Conservation (phyloP, 306 rosid genomes). For the Corylus americana region DNA sequence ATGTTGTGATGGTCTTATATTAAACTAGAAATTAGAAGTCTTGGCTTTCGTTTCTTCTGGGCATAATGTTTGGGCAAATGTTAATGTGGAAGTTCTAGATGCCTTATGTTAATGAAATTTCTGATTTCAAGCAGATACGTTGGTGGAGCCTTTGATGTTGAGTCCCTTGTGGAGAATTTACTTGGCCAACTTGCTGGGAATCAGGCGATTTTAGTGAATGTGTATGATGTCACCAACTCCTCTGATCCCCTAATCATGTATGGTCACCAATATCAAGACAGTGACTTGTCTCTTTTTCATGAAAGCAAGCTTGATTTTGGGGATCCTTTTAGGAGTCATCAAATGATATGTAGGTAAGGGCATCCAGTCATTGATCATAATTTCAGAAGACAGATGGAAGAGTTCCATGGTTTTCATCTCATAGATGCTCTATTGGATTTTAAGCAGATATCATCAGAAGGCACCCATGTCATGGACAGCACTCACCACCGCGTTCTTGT, state of each 20-base stretch:
- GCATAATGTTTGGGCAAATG: conserved; percentile 4
- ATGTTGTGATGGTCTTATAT: background rate
- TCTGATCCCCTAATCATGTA: conserved; percentile 80
- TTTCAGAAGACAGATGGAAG: background rate
- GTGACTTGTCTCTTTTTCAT: conserved; percentile 71
- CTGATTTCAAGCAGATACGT: conserved; percentile 60
- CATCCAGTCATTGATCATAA: conserved; percentile 15
- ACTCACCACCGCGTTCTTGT: conserved; percentile 56
- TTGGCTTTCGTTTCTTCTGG: conserved; percentile 13
- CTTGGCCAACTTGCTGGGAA: conserved; percentile 97
- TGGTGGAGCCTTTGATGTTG: conserved; percentile 98
- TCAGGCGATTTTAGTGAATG: conserved; percentile 88
- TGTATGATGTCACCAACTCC: conserved; percentile 82
- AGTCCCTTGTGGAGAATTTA: conserved; percentile 96
- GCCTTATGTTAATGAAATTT: conserved; percentile 26
- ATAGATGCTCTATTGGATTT: conserved; percentile 27
- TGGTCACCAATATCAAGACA: conserved; percentile 79
- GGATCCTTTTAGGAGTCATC: conserved; percentile 87
- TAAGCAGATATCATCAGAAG: conserved; percentile 88
- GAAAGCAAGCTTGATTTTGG: conserved; percentile 96
- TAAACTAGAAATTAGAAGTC: background rate
- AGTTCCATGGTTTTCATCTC: conserved; percentile 10
- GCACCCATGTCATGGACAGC: conserved; percentile 85
- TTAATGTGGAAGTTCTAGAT: conserved; percentile 24
- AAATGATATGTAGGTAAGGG: conserved; percentile 92